Evolutionary conservation across 169 alveolate species (phyloP).

Genomic region (Plasmodium malariae): DNA sequence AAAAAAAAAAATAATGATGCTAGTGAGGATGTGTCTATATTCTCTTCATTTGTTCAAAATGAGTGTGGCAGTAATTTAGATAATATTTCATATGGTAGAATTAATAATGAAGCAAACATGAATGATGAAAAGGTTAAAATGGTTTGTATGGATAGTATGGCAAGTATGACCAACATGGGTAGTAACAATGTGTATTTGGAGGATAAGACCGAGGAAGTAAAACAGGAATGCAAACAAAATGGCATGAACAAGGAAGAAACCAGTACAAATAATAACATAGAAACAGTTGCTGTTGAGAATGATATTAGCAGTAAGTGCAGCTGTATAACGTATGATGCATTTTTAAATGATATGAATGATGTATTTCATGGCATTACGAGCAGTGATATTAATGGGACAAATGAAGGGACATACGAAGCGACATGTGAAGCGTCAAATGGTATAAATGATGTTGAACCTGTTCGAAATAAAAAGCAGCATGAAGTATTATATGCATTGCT

Average conservation of each 20-base stretch:
- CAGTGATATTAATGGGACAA: neutral
- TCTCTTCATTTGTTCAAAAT: no score
- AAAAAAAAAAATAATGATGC: no score
- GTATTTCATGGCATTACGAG: neutral
- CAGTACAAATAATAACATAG: no score
- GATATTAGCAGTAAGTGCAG: neutral
- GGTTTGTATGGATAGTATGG: no score
- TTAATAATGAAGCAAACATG: no score
- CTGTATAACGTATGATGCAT: neutral
- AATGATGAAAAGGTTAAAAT: no score
- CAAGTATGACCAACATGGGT: neutral
- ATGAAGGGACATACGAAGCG: neutral
- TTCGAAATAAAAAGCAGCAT: neutral
- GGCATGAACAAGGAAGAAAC: neutral
- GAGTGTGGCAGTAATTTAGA: no score
- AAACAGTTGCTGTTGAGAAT: no score
- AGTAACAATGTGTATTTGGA: neutral
- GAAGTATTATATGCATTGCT: neutral
- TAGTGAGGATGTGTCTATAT: no score
- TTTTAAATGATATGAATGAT: conserved; percentile 1
- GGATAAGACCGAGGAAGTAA: neutral
- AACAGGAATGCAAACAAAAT: neutral
- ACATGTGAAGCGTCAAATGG: neutral
- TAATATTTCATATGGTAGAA: no score
- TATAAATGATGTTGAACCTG: neutral